These are phyloP conservation scores for Candida multigemmis DNA, from an alignment of 805 yeast species.

Conservation along the genomic window DNA sequence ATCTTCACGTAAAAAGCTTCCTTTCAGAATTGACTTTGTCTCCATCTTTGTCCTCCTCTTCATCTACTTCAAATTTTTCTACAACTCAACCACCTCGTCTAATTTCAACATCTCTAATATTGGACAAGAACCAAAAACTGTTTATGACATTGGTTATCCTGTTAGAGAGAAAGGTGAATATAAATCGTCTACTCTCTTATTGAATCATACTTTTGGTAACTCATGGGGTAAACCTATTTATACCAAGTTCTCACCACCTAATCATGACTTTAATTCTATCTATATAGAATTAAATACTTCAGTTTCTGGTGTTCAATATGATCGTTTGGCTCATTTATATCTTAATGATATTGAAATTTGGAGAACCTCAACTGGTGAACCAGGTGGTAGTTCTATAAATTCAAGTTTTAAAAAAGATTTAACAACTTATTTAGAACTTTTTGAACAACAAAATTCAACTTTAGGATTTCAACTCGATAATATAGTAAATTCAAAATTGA, in stretches of 20 bases:
- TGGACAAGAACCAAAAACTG: no score
- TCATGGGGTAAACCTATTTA: conserved; percentile 53
- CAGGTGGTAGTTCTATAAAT: conserved; percentile 36
- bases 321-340: conserved; percentile 55
- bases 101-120: no score
- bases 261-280: conserved; percentile 39
- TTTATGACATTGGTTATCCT: no score
- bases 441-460: conserved; percentile 32
- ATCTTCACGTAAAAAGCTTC: no score
- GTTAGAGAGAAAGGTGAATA: no score
- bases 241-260: conserved; percentile 33
- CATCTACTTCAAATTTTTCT: no score
- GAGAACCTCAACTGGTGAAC: conserved; percentile 75
- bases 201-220: conserved; percentile 44
- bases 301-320: conserved; percentile 55
- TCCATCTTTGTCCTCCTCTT: no score
- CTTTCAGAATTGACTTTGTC: no score
- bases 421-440: conserved; percentile 43
- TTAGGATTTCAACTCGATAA: conserved; percentile 58
- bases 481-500: conserved; percentile 39
- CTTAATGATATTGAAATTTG: conserved; percentile 60
- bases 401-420: conserved; percentile 56
- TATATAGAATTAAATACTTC: conserved; percentile 43
- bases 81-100: no score
- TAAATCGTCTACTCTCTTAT: no score